Conservation (phyloP, 2,329 filamentous ascomycete genomes). For the Trichophyton schoenleinii region DNA sequence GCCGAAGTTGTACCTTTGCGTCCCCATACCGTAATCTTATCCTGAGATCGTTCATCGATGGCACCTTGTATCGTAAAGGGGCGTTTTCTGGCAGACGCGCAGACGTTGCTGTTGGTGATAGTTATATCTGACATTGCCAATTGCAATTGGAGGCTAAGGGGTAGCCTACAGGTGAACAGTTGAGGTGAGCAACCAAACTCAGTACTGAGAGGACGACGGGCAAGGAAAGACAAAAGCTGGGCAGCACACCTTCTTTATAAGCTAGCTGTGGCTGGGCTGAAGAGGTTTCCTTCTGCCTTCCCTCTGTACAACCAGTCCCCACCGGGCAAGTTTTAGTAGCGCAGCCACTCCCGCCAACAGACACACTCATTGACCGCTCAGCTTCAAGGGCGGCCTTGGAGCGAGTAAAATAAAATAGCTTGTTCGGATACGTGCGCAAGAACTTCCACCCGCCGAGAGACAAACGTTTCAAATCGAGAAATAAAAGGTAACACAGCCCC, state of each 20-base stretch:
- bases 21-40: constrained; percentile 1
- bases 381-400: background rate
- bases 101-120: constrained; percentile 2
- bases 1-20: constrained; percentile 1
- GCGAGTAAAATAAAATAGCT: background rate
- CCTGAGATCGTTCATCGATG: background rate
- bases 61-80: constrained; percentile 1
- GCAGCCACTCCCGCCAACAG: background rate
- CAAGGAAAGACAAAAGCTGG: background rate
- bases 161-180: background rate
- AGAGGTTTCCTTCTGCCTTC: background rate
- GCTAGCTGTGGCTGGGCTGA: background rate
- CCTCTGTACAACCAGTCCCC: background rate
- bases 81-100: background rate
- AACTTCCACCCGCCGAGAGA: background rate
- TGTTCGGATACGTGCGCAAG: constrained; percentile 1
- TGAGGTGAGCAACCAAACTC: background rate
- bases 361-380: background rate
- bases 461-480: background rate
- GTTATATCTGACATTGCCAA: background rate
- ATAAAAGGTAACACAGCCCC: background rate
- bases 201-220: background rate
- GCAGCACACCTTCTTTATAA: background rate
- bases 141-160: background rate
- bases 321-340: background rate